phyloP scores from a whole-genome alignment of 176 grass and related monocot genomes.

The Bolboschoenus planiculmis region DNA sequence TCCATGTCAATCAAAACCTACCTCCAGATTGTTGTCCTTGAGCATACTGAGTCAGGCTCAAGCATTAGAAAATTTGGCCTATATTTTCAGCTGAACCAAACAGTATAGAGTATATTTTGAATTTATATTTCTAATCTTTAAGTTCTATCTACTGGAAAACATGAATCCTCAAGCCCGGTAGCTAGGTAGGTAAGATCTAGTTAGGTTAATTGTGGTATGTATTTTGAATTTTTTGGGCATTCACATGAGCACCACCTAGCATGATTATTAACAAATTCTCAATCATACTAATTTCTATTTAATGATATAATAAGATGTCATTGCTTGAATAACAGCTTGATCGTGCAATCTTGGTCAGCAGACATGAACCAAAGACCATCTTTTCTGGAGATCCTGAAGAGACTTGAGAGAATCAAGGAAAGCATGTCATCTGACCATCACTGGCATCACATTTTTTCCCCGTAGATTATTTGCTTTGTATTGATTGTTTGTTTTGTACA shows the following conservation, averaged over 20 bases:
- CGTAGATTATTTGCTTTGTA: slow-evolving; percentile 26
- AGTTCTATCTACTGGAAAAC: neutral
- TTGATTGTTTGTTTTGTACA: neutral
- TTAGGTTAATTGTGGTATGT: neutral
- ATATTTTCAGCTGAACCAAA: neutral
- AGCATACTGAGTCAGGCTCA: neutral
- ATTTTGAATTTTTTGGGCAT: neutral
- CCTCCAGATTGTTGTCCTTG: neutral
- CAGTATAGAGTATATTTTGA: neutral
- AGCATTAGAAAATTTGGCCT: neutral
- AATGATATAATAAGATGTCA: neutral
- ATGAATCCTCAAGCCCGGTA: neutral
- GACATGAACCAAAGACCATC: slow-evolving; percentile 81
- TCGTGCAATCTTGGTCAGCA: slow-evolving; percentile 55
- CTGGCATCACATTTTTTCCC: slow-evolving; percentile 75
- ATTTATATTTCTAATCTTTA: no score
- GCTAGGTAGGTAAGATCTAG: neutral
- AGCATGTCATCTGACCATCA: slow-evolving; percentile 49
- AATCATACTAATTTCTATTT: neutral
- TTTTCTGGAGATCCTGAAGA: slow-evolving; percentile 95
- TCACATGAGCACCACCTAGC: neutral
- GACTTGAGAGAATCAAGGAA: slow-evolving; percentile 85
- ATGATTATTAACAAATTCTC: neutral
- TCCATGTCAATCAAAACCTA: neutral
- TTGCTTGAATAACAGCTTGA: slow-evolving; percentile 46